Percentiles rank a stretch among this genome's conserved stretches.
phyloP scores from a whole-genome alignment of 345 rosid genomes.

The Pistacia integerrima region DNA sequence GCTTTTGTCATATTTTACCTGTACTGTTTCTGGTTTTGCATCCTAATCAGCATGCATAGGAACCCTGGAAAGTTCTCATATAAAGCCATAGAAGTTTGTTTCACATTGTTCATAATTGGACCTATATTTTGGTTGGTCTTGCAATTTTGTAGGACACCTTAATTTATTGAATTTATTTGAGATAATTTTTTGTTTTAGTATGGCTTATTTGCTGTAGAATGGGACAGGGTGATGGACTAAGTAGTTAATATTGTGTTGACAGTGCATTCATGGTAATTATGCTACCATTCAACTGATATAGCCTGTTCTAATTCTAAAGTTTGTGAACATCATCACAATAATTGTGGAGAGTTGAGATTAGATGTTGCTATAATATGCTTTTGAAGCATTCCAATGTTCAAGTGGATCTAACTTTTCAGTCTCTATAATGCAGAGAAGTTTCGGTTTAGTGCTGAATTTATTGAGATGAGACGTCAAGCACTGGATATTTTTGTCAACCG shows the following conservation, averaged over 20 bases:
- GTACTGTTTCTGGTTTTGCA: not conserved
- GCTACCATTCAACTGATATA: not conserved
- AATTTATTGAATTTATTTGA: not conserved
- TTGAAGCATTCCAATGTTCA: not conserved
- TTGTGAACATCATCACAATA: not conserved
- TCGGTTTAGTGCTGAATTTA: slow-evolving; percentile 96
- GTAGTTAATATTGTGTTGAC: not conserved
- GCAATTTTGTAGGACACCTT: not conserved
- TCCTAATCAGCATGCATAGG: not conserved
- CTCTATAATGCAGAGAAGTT: slow-evolving; percentile 74
- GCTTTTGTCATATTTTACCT: not conserved
- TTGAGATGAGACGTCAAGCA: slow-evolving; percentile 94
- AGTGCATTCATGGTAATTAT: not conserved
- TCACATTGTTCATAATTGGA: not conserved
- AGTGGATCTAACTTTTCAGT: slow-evolving; percentile 2
- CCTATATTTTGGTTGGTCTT: not conserved
- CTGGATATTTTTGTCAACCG: slow-evolving; percentile 87
- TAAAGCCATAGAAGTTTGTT: not conserved
- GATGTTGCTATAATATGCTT: not conserved
- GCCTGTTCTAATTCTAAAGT: not conserved
- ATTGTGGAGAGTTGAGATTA: not conserved
- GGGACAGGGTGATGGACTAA: not conserved
- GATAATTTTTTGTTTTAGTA: not conserved
- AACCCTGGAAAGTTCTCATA: not conserved
- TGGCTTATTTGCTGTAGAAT: not conserved